These are phyloP conservation scores for Heterobasidion irregulare DNA, from an alignment of 1,284 basidiomycete species.

Conservation along the genomic window DNA sequence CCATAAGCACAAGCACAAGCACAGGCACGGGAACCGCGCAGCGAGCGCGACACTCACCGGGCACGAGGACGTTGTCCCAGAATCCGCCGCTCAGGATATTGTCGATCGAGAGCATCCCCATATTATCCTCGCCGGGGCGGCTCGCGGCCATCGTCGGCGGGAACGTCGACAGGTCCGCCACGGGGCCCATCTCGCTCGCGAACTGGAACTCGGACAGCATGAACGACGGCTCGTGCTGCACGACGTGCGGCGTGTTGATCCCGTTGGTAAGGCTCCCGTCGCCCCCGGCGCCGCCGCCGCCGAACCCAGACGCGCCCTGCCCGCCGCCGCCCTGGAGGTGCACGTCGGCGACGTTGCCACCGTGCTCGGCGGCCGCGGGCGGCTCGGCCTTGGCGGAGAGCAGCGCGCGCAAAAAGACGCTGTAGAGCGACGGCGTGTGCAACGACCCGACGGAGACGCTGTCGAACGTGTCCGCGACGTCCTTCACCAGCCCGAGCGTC, in stretches of 20 bases:
- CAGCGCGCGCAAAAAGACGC: constrained; percentile 77
- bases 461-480: constrained; percentile 76
- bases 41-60: constrained; percentile 41
- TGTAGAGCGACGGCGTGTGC: constrained; percentile 85
- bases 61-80: constrained; percentile 79
- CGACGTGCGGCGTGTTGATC: constrained; percentile 1
- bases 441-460: constrained; percentile 62
- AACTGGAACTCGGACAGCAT: constrained; percentile 52
- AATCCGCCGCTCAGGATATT: constrained; percentile 69
- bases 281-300: too few relatives aligned
- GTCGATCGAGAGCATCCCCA: constrained; percentile 64
- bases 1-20: not conserved
- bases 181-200: constrained; percentile 74
- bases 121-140: constrained; percentile 36
- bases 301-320: not conserved
- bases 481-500: constrained; percentile 66
- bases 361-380: constrained; percentile 14
- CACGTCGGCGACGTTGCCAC: not conserved
- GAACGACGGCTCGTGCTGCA: constrained; percentile 1
- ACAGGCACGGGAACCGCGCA: constrained; percentile 3
- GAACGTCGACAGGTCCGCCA: constrained; percentile 70
- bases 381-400: constrained; percentile 52
- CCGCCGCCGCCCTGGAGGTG: constrained; percentile 3
- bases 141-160: constrained; percentile 70
- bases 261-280: not conserved